Conservation (phyloP, 2,329 filamentous ascomycete species). For the Venturia aucupariae region DNA sequence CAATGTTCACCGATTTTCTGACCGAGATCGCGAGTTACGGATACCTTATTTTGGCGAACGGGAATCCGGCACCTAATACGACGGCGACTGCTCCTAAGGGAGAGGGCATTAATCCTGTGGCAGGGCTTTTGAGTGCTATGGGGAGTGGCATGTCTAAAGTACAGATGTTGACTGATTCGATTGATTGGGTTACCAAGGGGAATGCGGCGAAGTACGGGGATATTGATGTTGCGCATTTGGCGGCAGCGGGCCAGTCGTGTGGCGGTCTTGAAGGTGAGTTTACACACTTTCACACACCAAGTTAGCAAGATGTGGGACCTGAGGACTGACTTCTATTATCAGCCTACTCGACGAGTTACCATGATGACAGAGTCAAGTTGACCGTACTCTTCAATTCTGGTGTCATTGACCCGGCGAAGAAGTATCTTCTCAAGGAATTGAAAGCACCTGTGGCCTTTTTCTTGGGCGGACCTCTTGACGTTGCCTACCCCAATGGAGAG, state of each 20-base stretch:
- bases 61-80: not conserved
- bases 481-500: constrained; percentile 12
- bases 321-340: not conserved
- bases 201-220: constrained; percentile 2
- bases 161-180: constrained; percentile 8
- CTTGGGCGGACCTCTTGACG: constrained; percentile 12
- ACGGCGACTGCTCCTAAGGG: no score
- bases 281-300: no score
- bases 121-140: not conserved
- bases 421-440: constrained; percentile 12
- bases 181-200: constrained; percentile 10
- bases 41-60: constrained; percentile 15
- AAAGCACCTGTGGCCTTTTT: constrained; percentile 14
- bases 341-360: constrained; percentile 12
- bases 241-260: constrained; percentile 14
- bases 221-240: constrained; percentile 4
- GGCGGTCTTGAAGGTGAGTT: constrained; percentile 11
- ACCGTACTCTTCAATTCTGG: constrained; percentile 14
- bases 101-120: not conserved
- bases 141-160: not conserved
- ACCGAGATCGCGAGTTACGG: constrained; percentile 14
- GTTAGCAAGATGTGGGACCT: not conserved
- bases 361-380: constrained; percentile 12
- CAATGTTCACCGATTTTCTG: constrained; percentile 8
- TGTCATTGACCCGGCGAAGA: constrained; percentile 3